Conservation (phyloP, 1,284 basidiomycete genomes). For the Athelia sp. region DNA sequence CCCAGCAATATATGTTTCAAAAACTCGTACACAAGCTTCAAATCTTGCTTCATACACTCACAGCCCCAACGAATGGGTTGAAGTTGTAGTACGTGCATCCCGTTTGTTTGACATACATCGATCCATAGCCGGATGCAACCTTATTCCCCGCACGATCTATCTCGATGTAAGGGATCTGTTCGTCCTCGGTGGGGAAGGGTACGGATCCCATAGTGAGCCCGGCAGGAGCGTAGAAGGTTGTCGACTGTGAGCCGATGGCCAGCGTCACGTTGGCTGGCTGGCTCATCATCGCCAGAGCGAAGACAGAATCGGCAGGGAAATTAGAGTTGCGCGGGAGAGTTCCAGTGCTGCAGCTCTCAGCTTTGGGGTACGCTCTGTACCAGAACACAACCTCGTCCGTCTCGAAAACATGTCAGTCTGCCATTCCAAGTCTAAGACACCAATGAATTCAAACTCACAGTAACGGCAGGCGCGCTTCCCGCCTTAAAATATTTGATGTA, state of each 20-base stretch:
- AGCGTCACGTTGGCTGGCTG: conserved; percentile 23
- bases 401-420: conserved; percentile 7
- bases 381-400: conserved; percentile 27
- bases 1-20: too few relatives aligned
- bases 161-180: conserved; percentile 26
- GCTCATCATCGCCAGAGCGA: conserved; percentile 26
- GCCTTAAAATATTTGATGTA: conserved; percentile 28
- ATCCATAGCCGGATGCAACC: conserved; percentile 22
- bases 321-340: conserved; percentile 25
- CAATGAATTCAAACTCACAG: conserved; percentile 11
- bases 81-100: conserved; percentile 23
- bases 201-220: conserved; percentile 27
- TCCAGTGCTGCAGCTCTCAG: conserved; percentile 20
- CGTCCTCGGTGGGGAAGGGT: conserved; percentile 24
- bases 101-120: conserved; percentile 14
- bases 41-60: too few relatives aligned
- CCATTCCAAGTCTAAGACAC: too few relatives aligned
- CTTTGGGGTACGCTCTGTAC: conserved; percentile 27
- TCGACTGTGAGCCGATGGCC: conserved; percentile 24
- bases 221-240: conserved; percentile 21
- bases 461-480: conserved; percentile 20
- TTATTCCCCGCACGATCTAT: conserved; percentile 18
- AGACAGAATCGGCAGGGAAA: conserved; percentile 24
- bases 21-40: too few relatives aligned
- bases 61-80: conserved; percentile 16